Conservation (phyloP, 352 stramenopile species). For the Peronospora tabacina region DNA sequence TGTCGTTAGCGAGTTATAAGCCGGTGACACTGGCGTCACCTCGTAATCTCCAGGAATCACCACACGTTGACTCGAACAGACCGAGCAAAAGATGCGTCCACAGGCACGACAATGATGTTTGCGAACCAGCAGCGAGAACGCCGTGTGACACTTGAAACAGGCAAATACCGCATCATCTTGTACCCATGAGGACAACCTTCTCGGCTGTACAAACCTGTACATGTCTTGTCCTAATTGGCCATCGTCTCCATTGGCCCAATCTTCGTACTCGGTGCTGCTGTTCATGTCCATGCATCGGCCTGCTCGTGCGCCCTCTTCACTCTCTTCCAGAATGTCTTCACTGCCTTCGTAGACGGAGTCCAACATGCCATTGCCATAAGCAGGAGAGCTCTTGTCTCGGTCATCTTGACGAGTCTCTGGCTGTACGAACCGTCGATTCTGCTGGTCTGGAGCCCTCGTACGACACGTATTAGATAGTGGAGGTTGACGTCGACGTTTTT, state of each 20-base stretch:
- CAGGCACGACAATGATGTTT: constrained; percentile 82
- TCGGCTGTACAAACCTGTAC: constrained; percentile 77
- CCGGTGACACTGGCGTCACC: constrained; percentile 52
- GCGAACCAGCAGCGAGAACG: constrained; percentile 71
- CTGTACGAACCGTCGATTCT: constrained; percentile 10
- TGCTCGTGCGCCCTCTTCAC: constrained; percentile 6
- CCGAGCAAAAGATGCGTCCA: constrained; percentile 73
- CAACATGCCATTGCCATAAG: constrained; percentile 32
- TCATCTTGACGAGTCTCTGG: constrained; percentile 12
- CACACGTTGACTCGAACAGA: constrained; percentile 74
- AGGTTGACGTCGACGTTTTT: constrained; percentile 20
- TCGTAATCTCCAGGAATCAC: constrained; percentile 78
- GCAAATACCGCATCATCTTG: constrained; percentile 81
- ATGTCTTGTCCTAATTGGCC: constrained; percentile 54
- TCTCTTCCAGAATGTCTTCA: constrained; percentile 36
- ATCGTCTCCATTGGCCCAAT: constrained; percentile 48
- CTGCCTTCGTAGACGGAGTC: constrained; percentile 54
- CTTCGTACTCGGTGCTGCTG: constrained; percentile 49
- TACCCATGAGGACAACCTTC: constrained; percentile 72
- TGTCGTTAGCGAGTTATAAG: constrained; percentile 53
- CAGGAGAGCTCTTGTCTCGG: constrained; percentile 16
- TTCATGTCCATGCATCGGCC: constrained; percentile 7
- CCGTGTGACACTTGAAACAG: constrained; percentile 79
- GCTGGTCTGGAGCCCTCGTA: background rate
- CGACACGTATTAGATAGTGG: constrained; percentile 5